Base-by-base conservation (phyloP, 345 rosid genomes). In the Arabidopsis suecica region DNA sequence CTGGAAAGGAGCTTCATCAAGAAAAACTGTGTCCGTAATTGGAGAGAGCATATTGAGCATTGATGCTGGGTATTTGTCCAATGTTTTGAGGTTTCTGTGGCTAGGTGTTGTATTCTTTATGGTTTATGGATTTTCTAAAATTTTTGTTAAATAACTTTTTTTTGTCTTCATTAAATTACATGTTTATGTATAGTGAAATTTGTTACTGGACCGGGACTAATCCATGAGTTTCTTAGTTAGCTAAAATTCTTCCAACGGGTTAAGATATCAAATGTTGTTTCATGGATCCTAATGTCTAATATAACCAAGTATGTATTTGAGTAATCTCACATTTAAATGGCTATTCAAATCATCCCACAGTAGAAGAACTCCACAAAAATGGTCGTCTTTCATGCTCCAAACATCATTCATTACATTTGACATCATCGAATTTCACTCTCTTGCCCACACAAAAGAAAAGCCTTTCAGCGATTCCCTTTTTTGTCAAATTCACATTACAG, bases 401-500 rank as follows among this genome's bases (percentile, higher is more conserved):
- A 11, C 30, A 16, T 16, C 30, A 72, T 72, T 72, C 62, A 51
- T 61, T 28, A 40, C 25, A 28, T 45, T 14, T 44, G 38, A 32
- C 23, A 45, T 62, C 14, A 62, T 44, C 42, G 34, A 41, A 6
- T 38, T 56, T 22, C 11, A 9, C 32, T 30, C 53, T 55, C 63
- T 69, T 41, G 53, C 20, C 73, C 74, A 12, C 44, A 16, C 54
- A 55, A 5, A 3, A 49, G 3, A 3, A 3, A 20, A 0, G 3
- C 4, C 30, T 41, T 13, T 33, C 70, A 64, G 25, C 13, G 77
- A 55, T 33, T 13, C 23, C 18, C 56, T 54, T 64, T 40, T 14
- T 33, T 32, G 57, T 44, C 71, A 73, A 64, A 38, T 55, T 73
- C 71, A 58, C 65, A 73, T 73, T 64, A 33, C 49, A 47, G 11